phyloP scores from a whole-genome alignment of 108 stramenopile species.

The Mayamaea pseudoterrestris region DNA sequence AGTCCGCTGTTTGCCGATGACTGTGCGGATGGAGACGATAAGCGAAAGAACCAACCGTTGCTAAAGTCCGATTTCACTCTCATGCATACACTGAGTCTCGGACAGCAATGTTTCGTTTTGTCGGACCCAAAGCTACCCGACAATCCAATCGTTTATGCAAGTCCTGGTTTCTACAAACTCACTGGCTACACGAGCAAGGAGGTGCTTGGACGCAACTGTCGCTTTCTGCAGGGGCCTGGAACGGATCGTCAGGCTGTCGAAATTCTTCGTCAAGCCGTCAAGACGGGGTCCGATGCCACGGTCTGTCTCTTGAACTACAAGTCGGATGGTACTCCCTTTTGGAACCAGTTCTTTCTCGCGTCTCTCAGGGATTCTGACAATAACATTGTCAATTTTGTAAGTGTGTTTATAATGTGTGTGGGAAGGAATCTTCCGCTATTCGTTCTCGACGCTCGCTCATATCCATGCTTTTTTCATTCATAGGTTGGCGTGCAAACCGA shows the following conservation, averaged over 20 bases:
- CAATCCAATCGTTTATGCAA: conserved; percentile 92
- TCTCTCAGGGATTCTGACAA: conserved; percentile 87
- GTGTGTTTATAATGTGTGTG: conserved; percentile 12
- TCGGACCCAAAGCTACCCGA: conserved; percentile 96
- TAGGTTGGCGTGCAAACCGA: conserved; percentile 87
- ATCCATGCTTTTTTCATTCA: background rate
- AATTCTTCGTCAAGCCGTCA: conserved; percentile 69
- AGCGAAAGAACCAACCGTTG: conserved; percentile 7
- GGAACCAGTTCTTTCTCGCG: conserved; percentile 97
- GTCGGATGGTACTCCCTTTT: conserved; percentile 96
- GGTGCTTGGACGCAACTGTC: conserved; percentile 96
- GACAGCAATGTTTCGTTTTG: conserved; percentile 81
- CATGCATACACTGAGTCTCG: conserved; percentile 64
- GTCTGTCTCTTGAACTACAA: conserved; percentile 93
- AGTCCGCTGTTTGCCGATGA: conserved; percentile 55
- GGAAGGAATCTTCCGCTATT: background rate
- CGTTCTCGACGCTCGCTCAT: background rate
- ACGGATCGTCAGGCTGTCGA: conserved; percentile 92
- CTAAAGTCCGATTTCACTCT: conserved; percentile 72
- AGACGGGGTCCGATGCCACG: conserved; percentile 75
- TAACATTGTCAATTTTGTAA: conserved; percentile 89
- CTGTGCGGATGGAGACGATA: conserved; percentile 9
- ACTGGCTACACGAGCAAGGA: conserved; percentile 92
- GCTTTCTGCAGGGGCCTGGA: conserved; percentile 90
- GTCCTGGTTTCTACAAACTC: conserved; percentile 81